phyloP scores from a whole-genome alignment of 1,284 basidiomycete genomes.

The Naganishia cerealis region DNA sequence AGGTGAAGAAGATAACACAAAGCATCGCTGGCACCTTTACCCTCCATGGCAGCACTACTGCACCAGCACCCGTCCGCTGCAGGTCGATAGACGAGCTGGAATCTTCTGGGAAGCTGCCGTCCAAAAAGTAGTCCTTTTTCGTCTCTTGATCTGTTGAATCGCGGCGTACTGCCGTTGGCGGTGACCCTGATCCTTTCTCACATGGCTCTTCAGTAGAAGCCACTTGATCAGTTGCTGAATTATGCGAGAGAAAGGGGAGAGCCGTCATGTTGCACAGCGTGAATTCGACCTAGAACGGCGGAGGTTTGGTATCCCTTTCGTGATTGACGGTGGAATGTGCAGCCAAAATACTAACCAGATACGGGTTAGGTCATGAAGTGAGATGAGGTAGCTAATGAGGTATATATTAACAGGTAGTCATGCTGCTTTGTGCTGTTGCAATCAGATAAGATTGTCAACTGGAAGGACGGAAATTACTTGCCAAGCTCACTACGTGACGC shows the following conservation, averaged over 20 bases:
- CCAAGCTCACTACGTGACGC: background rate
- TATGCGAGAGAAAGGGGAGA: background rate
- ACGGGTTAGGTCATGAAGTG: background rate
- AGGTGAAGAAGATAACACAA: slow-evolving; percentile 28
- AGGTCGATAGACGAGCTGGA: background rate
- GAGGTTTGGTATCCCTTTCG: background rate
- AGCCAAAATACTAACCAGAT: too few relatives aligned
- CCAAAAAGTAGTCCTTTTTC: background rate
- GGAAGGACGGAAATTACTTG: background rate
- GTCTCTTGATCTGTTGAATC: background rate
- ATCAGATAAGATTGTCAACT: slow-evolving; percentile 12
- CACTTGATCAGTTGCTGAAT: background rate
- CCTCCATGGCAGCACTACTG: slow-evolving; percentile 27
- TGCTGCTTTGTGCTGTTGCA: background rate
- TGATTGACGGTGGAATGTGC: background rate
- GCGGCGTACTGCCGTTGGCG: too few relatives aligned
- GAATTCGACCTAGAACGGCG: background rate
- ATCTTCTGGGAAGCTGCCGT: background rate
- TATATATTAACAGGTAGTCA: background rate
- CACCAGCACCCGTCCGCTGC: slow-evolving; percentile 10
- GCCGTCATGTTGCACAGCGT: background rate
- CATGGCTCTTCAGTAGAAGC: too few relatives aligned
- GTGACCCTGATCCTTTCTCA: background rate
- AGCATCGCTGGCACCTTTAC: slow-evolving; percentile 27
- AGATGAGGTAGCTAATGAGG: background rate